A percentile compares a stretch with the other conserved stretches of the same genome.
Evolutionary conservation across 257 asterid genomes (phyloP).

Genomic region (Solanum corneliomulleri): DNA sequence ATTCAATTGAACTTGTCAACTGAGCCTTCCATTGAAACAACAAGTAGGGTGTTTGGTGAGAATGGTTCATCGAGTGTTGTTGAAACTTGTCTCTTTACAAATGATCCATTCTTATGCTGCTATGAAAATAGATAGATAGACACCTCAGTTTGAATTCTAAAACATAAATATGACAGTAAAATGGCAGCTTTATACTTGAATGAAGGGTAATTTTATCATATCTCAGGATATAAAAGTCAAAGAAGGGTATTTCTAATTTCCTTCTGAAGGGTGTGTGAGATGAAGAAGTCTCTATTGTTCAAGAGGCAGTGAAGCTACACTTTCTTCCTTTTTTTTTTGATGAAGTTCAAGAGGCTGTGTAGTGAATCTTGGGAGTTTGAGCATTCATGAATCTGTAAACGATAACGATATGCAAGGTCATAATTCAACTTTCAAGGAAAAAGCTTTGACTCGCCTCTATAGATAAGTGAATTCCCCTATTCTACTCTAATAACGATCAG

Average conservation of each 20-base stretch:
- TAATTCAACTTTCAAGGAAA: not conserved
- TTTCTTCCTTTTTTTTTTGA: too few relatives aligned
- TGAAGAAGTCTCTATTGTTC: not conserved
- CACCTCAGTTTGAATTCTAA: not conserved
- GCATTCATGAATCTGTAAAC: not conserved
- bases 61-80: not conserved
- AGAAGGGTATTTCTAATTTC: not conserved
- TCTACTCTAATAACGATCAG: not conserved
- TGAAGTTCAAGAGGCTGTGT: not conserved
- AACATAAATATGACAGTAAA: not conserved
- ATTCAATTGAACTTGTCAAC: not conserved
- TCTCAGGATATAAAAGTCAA: not conserved
- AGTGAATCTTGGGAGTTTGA: not conserved
- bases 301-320: not conserved
- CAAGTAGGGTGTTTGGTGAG: not conserved
- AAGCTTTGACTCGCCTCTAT: not conserved
- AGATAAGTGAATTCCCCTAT: not conserved
- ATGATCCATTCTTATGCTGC: not conserved
- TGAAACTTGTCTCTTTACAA: not conserved
- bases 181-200: not conserved
- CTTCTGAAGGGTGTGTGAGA: not conserved
- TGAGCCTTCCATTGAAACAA: not conserved
- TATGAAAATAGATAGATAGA: not conserved
- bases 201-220: not conserved
- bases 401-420: not conserved